Percentiles rank a stretch among this genome's conserved stretches.
phyloP scores from a whole-genome alignment of 345 rosid genomes.

The Linum usitatissimum region DNA sequence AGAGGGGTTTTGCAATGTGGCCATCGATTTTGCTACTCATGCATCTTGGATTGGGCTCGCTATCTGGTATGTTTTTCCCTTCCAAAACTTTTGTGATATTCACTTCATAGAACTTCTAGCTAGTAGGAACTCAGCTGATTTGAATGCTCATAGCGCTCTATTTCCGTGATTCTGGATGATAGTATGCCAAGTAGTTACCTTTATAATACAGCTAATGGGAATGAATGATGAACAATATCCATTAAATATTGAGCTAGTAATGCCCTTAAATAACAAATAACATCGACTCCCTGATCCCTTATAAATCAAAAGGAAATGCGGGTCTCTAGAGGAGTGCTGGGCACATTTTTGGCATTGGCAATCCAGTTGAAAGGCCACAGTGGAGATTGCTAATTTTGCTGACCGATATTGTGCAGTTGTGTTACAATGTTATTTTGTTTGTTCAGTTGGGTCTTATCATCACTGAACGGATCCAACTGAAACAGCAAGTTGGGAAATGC shows the following conservation, averaged over 20 bases:
- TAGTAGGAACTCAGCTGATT: slow-evolving; percentile 2
- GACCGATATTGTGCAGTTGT: neutral
- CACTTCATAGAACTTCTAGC: neutral
- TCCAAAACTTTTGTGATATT: neutral
- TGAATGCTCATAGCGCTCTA: neutral
- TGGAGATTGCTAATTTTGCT: neutral
- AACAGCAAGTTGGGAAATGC: neutral
- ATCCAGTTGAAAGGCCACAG: neutral
- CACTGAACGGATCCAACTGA: neutral
- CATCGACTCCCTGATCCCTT: no score
- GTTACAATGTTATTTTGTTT: neutral
- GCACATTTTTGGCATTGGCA: no score
- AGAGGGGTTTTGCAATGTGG: slow-evolving; percentile 90
- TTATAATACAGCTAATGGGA: slow-evolving; percentile 1
- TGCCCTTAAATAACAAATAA: no score
- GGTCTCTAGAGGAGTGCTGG: no score
- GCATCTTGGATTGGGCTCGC: slow-evolving; percentile 79
- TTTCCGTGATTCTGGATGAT: neutral
- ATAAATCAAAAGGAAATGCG: no score
- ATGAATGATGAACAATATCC: no score
- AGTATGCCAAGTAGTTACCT: neutral
- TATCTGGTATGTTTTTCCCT: slow-evolving; percentile 42
- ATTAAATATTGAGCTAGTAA: neutral
- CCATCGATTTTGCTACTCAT: slow-evolving; percentile 88
- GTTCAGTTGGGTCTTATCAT: neutral